Evolutionary conservation across 2,329 filamentous ascomycete genomes (phyloP).

Genomic region (Diplodia sapinea): DNA sequence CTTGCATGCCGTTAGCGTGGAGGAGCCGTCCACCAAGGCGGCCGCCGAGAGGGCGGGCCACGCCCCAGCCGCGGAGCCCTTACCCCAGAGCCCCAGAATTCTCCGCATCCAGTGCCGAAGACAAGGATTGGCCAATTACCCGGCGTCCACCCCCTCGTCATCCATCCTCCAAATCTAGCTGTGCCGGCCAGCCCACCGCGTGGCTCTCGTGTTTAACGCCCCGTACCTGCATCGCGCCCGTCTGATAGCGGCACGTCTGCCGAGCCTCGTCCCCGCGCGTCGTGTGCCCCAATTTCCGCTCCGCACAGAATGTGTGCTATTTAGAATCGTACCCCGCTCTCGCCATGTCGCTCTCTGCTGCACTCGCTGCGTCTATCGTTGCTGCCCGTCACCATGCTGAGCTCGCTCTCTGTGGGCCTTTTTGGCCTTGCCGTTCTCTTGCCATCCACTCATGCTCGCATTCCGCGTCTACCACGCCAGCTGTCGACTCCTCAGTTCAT

Average conservation of each 20-base stretch:
- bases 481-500: conserved; percentile 9
- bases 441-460: conserved; percentile 15
- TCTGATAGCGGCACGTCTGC: conserved; percentile 10
- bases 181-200: conserved; percentile 19
- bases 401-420: conserved; percentile 19
- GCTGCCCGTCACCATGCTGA: conserved; percentile 10
- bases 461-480: neutral
- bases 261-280: conserved; percentile 13
- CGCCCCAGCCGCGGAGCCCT: conserved; percentile 10
- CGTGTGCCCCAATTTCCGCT: conserved; percentile 13
- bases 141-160: conserved; percentile 4
- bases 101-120: conserved; percentile 13
- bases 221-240: conserved; percentile 19
- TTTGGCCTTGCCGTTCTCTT: conserved; percentile 26
- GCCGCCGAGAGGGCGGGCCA: neutral
- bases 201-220: conserved; percentile 5
- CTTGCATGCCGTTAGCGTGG: conserved; percentile 18
- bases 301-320: conserved; percentile 1
- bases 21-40: conserved; percentile 2
- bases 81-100: conserved; percentile 13
- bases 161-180: conserved; percentile 2
- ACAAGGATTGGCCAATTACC: conserved; percentile 12
- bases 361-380: conserved; percentile 13
- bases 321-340: conserved; percentile 14
- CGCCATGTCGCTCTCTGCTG: conserved; percentile 8